A percentile compares a stretch with the other conserved stretches of the same genome.
phyloP scores from a whole-genome alignment of 306 rosid species.

The Begonia masoniana region DNA sequence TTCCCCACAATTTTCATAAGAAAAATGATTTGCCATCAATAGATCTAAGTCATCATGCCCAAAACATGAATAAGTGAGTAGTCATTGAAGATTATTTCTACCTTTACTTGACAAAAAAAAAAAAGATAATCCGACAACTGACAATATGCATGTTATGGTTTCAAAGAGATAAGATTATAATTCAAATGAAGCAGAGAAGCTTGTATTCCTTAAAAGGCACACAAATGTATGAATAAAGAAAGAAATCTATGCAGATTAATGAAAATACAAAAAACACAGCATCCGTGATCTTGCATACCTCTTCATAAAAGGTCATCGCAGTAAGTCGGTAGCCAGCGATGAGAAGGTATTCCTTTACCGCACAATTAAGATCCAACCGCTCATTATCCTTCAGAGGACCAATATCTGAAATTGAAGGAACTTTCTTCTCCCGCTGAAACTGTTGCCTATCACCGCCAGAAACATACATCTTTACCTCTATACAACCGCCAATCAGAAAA shows the following conservation, averaged over 20 bases:
- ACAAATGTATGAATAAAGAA: background rate
- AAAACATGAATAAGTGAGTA: too few relatives aligned
- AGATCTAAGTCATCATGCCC: too few relatives aligned
- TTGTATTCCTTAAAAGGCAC: too few relatives aligned
- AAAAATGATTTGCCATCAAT: background rate
- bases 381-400: slow-evolving; percentile 79
- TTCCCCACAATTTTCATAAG: too few relatives aligned
- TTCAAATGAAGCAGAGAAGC: too few relatives aligned
- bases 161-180: too few relatives aligned
- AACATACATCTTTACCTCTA: slow-evolving; percentile 29
- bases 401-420: slow-evolving; percentile 45
- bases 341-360: slow-evolving; percentile 89
- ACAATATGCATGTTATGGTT: too few relatives aligned
- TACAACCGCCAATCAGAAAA: background rate
- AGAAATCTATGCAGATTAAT: background rate
- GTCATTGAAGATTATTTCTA: too few relatives aligned
- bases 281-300: slow-evolving; percentile 32
- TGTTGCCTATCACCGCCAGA: slow-evolving; percentile 30
- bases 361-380: slow-evolving; percentile 83
- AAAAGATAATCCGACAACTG: too few relatives aligned
- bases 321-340: slow-evolving; percentile 91
- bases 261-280: background rate
- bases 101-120: too few relatives aligned
- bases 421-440: slow-evolving; percentile 32
- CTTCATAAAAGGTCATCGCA: slow-evolving; percentile 98